Percentiles rank a stretch among this genome's conserved stretches.
Evolutionary conservation across 2,329 filamentous ascomycete genomes (phyloP).

Genomic region (Neophaeococcomyces aloes): DNA sequence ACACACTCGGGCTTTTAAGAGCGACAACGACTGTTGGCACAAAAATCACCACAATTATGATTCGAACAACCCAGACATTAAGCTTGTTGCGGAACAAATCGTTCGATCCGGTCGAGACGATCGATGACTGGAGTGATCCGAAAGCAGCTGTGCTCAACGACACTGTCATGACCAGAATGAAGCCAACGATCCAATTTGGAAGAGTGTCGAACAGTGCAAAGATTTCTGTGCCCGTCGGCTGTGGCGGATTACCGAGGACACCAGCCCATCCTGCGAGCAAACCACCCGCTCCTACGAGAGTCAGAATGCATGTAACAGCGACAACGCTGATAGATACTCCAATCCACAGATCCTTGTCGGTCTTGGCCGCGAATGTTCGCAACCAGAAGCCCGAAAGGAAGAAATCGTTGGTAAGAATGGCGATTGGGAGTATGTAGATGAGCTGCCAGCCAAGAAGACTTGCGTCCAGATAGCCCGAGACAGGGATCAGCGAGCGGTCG

Average conservation of each 20-base stretch:
- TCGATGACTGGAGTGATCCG: constrained; percentile 69
- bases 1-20: constrained; percentile 59
- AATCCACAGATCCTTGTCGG: constrained; percentile 66
- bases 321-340: constrained; percentile 59
- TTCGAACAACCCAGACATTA: constrained; percentile 63
- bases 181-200: constrained; percentile 69
- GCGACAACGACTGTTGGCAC: constrained; percentile 65
- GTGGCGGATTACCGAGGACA: constrained; percentile 51
- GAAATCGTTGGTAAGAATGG: constrained; percentile 75
- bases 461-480: constrained; percentile 58
- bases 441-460: constrained; percentile 73
- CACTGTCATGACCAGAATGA: constrained; percentile 71
- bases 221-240: constrained; percentile 59
- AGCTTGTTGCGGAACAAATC: constrained; percentile 75
- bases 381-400: constrained; percentile 80
- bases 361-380: constrained; percentile 67
- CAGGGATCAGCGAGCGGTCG: constrained; percentile 55
- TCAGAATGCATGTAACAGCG: constrained; percentile 57
- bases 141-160: constrained; percentile 67
- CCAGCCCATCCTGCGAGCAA: constrained; percentile 71
- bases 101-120: constrained; percentile 76
- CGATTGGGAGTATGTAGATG: constrained; percentile 71
- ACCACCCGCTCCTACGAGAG: constrained; percentile 61
- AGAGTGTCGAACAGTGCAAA: constrained; percentile 63
- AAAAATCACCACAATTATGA: constrained; percentile 59